Percentiles rank a stretch among this genome's conserved stretches.
Evolutionary conservation across 169 alveolate genomes (phyloP).

Genomic region (Plasmodium relictum): DNA sequence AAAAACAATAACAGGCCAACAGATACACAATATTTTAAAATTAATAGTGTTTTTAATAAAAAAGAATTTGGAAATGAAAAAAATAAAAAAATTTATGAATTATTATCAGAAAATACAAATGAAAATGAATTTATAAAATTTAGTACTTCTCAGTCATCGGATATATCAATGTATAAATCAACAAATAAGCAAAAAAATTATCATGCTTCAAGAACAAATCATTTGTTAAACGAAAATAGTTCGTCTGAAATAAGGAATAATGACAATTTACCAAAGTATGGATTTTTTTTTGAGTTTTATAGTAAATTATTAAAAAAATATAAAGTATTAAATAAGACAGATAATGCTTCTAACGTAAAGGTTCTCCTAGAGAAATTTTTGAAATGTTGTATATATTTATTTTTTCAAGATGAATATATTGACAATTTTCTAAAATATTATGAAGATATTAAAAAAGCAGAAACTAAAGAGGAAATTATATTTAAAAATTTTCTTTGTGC

Average conservation of each 20-base stretch:
- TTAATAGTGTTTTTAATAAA: background rate
- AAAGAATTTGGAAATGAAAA: background rate
- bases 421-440: constrained; percentile 21
- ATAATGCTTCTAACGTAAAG: constrained; percentile 24
- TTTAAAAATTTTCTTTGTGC: constrained; percentile 16
- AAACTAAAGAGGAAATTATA: background rate
- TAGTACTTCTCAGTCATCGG: too few species aligned
- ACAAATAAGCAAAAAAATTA: background rate
- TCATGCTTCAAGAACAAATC: background rate
- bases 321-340: background rate
- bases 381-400: constrained; percentile 20
- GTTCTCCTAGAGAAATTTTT: constrained; percentile 18
- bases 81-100: background rate
- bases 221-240: background rate
- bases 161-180: background rate
- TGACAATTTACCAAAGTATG: background rate
- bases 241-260: background rate
- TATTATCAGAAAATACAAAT: background rate
- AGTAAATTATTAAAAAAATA: background rate
- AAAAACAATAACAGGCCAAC: background rate
- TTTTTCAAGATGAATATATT: constrained; percentile 39
- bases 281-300: constrained; percentile 1
- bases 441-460: constrained; percentile 22
- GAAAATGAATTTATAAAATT: background rate
- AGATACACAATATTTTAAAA: background rate